A percentile compares a stretch with the other conserved stretches of the same genome.
phyloP scores from a whole-genome alignment of 78 protist species.

The Dictyostelium purpureum region DNA sequence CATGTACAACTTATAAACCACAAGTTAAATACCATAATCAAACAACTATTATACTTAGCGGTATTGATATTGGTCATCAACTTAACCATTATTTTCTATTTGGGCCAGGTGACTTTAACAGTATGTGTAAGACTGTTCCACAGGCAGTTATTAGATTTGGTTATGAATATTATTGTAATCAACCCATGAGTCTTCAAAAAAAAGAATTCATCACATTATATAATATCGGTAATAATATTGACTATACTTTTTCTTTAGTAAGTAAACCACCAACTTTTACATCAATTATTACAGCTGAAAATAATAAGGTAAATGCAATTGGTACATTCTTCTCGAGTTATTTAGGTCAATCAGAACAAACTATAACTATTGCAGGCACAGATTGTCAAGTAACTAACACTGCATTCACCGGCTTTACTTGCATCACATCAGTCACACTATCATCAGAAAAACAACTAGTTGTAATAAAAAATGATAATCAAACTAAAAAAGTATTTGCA shows the following conservation, averaged over 20 bases:
- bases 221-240: no score
- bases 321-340: not conserved
- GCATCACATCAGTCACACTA: not conserved
- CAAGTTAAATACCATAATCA: not conserved
- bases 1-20: constrained; percentile 9
- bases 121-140: no score
- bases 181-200: no score
- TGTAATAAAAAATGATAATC: not conserved
- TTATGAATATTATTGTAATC: no score
- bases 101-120: no score
- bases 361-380: not conserved
- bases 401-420: not conserved
- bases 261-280: not conserved
- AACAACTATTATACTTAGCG: no score
- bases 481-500: not conserved
- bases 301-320: not conserved
- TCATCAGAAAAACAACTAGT: not conserved
- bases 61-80: constrained; percentile 16
- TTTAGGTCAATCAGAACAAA: not conserved
- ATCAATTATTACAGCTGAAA: not conserved
- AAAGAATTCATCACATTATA: no score
- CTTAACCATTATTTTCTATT: no score
- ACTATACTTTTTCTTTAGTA: no score
- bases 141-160: no score
- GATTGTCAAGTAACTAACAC: not conserved